phyloP scores from a whole-genome alignment of 129 eudicot genomes.

The Chrysanthemum makinoi region DNA sequence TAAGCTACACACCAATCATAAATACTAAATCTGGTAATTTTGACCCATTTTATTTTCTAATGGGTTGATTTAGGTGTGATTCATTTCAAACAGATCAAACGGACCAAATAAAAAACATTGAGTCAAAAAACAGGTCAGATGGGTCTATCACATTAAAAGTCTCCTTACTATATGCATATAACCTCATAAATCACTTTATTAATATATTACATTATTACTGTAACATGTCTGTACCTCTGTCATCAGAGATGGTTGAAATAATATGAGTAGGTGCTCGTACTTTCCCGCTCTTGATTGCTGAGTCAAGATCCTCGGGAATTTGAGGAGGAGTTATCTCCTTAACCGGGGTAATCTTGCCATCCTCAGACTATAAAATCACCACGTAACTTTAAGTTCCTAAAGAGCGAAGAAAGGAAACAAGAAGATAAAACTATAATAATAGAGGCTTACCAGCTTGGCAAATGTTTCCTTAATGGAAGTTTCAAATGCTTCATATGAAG shows the following conservation, averaged over 20 bases:
- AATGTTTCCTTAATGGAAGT: constrained; percentile 78
- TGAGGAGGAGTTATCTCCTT: constrained; percentile 92
- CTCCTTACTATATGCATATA: background rate
- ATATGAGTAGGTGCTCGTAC: constrained; percentile 98
- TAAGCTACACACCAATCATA: background rate
- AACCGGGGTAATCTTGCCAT: constrained; percentile 63
- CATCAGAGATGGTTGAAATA: constrained; percentile 90
- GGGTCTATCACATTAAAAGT: background rate
- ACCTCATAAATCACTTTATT: background rate
- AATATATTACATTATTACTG: background rate
- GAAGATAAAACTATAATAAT: background rate
- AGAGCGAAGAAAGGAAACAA: constrained; percentile 4
- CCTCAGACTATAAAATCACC: constrained; percentile 49
- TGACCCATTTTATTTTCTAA: background rate
- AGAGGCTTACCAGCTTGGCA: constrained; percentile 57
- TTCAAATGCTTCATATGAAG: constrained; percentile 91
- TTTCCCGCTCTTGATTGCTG: constrained; percentile 97
- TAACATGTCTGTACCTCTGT: constrained; percentile 49
- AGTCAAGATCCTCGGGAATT: constrained; percentile 92
- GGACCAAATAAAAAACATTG: too few species aligned
- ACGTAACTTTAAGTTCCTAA: background rate
- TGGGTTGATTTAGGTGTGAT: background rate
- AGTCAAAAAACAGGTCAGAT: too few species aligned
- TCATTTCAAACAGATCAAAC: background rate
- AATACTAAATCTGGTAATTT: background rate